Percentiles rank a stretch among this genome's conserved stretches.
These are phyloP conservation scores for Physcomitrium patens DNA, from an alignment of 225 moss, liverwort and hornwort genomes.

Conservation along the genomic window DNA sequence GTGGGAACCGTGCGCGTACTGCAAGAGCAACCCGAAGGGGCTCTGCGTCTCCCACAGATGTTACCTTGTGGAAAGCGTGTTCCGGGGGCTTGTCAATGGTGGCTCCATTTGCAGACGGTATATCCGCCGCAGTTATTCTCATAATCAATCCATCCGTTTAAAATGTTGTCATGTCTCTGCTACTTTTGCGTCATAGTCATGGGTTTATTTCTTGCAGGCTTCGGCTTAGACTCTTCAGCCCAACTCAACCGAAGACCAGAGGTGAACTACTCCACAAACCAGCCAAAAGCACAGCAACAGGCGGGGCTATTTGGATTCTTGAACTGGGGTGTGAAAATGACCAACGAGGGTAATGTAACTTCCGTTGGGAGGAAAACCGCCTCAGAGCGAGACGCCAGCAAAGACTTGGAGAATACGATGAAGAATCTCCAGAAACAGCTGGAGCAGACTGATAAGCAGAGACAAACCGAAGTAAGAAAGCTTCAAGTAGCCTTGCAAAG, in stretches of 20 bases:
- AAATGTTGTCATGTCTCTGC: too few species aligned
- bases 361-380: constrained; percentile 23
- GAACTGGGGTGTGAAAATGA: constrained; percentile 52
- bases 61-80: constrained; percentile 58
- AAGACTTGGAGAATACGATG: constrained; percentile 35
- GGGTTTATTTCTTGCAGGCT: constrained; percentile 29
- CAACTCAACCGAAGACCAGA: constrained; percentile 11
- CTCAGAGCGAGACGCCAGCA: constrained; percentile 38
- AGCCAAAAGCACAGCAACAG: constrained; percentile 30
- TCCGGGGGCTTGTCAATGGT: constrained; percentile 53
- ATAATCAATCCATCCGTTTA: background rate
- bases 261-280: constrained; percentile 26
- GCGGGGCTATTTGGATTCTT: constrained; percentile 49
- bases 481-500: constrained; percentile 37
- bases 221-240: constrained; percentile 41
- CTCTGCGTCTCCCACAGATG: constrained; percentile 33
- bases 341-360: constrained; percentile 12
- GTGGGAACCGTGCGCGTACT: constrained; percentile 26
- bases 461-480: constrained; percentile 43
- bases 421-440: constrained; percentile 48
- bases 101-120: constrained; percentile 47
- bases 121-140: constrained; percentile 33
- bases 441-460: constrained; percentile 41
- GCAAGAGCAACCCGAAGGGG: background rate
- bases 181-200: background rate